A percentile compares a stretch with the other conserved stretches of the same genome.
Conservation (phyloP, 2,329 filamentous ascomycete species). For the Diaporthe sp. region DNA sequence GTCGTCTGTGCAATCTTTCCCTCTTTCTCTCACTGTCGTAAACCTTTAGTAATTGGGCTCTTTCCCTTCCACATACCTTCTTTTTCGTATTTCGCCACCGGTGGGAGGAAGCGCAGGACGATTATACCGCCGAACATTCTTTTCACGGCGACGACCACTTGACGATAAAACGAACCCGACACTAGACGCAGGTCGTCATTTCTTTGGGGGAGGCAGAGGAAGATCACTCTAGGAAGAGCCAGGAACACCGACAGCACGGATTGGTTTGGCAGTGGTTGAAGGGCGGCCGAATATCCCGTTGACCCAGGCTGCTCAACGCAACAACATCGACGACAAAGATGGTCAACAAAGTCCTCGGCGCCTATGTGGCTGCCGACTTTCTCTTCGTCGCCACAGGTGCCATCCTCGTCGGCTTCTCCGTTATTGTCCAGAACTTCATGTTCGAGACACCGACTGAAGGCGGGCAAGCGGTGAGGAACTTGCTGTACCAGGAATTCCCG, state of each 20-base stretch:
- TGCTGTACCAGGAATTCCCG: slow-evolving; percentile 65
- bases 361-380: slow-evolving; percentile 59
- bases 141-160: slow-evolving; percentile 17
- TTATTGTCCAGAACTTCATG: slow-evolving; percentile 61
- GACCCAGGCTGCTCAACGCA: slow-evolving; percentile 38
- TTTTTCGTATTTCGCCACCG: slow-evolving; percentile 19
- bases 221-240: slow-evolving; percentile 33
- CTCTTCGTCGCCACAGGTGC: slow-evolving; percentile 65
- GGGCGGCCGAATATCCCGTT: slow-evolving; percentile 36
- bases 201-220: slow-evolving; percentile 30
- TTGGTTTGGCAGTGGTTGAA: slow-evolving; percentile 33
- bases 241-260: slow-evolving; percentile 24
- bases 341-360: slow-evolving; percentile 65
- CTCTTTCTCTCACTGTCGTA: slow-evolving; percentile 11
- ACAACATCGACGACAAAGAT: slow-evolving; percentile 46
- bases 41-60: slow-evolving; percentile 13
- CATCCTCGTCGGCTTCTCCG: slow-evolving; percentile 64
- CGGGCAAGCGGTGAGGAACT: slow-evolving; percentile 58
- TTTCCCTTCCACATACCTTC: slow-evolving; percentile 19
- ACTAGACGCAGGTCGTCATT: slow-evolving; percentile 52
- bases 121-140: slow-evolving; percentile 23
- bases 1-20: slow-evolving; percentile 25
- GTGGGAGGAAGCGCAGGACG: slow-evolving; percentile 35
- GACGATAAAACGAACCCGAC: slow-evolving; percentile 30
- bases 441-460: slow-evolving; percentile 56